These are phyloP conservation scores for Casaregolazyma suthepensis DNA, from an alignment of 1,139 yeast genomes.

Conservation along the genomic window DNA sequence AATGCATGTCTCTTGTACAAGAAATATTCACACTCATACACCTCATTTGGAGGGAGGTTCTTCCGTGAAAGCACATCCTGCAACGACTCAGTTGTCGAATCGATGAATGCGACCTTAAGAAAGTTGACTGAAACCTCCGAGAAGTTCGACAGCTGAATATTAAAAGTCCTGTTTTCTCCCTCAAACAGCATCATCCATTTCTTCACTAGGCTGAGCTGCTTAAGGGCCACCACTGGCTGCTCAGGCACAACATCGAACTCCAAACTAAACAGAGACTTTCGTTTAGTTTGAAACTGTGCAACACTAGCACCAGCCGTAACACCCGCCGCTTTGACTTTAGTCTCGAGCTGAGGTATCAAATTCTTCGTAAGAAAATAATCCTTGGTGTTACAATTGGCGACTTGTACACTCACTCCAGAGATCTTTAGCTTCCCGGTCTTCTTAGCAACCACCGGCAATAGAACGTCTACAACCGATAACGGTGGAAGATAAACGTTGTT, in stretches of 20 bases:
- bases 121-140: slow-evolving; percentile 52
- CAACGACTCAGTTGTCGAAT: slow-evolving; percentile 65
- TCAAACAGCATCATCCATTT: slow-evolving; percentile 75
- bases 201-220: slow-evolving; percentile 50
- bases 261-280: slow-evolving; percentile 7
- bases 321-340: slow-evolving; percentile 30
- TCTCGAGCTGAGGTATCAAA: slow-evolving; percentile 18
- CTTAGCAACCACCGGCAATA: slow-evolving; percentile 41
- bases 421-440: slow-evolving; percentile 39
- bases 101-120: slow-evolving; percentile 53
- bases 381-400: slow-evolving; percentile 40
- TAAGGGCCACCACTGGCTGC: slow-evolving; percentile 58
- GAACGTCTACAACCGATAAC: slow-evolving; percentile 35
- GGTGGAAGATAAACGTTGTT: slow-evolving; percentile 37
- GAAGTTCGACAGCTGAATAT: slow-evolving; percentile 50
- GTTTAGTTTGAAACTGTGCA: slow-evolving; percentile 7
- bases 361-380: slow-evolving; percentile 32
- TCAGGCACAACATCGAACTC: slow-evolving; percentile 47
- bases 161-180: slow-evolving; percentile 57
- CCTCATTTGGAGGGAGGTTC: slow-evolving; percentile 51
- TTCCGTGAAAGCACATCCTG: slow-evolving; percentile 42
- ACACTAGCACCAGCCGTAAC: slow-evolving; percentile 18
- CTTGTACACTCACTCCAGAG: slow-evolving; percentile 41
- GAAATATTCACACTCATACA: slow-evolving; percentile 71
- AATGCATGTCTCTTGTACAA: slow-evolving; percentile 56